Conservation (phyloP, 306 rosid species). For the Quercus parvula region DNA sequence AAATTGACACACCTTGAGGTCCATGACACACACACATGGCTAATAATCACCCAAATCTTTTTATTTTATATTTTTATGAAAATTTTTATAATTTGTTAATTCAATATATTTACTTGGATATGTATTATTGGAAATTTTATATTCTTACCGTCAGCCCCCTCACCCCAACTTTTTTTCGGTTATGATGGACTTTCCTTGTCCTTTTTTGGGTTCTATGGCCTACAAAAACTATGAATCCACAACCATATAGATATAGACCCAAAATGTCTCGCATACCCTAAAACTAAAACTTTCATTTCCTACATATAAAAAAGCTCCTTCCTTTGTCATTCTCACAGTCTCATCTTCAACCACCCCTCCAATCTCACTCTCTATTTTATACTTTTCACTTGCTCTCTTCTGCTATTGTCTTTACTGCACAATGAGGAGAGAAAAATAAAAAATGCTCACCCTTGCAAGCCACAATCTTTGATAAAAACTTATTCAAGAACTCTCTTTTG, state of each 20-base stretch:
- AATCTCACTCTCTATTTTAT: not conserved
- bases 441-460: conserved; percentile 12
- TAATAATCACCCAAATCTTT: too few species aligned
- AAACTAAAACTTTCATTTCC: conserved; percentile 31
- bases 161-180: too few species aligned
- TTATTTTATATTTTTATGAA: too few species aligned
- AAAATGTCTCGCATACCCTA: conserved; percentile 43
- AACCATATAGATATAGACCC: conserved; percentile 16
- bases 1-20: too few species aligned
- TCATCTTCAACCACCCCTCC: conserved; percentile 8
- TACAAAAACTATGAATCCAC: not conserved
- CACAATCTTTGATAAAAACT: conserved; percentile 25
- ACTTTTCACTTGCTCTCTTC: not conserved
- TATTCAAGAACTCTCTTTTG: conserved; percentile 24
- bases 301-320: conserved; percentile 36
- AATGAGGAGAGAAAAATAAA: not conserved
- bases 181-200: not conserved
- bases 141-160: not conserved
- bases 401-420: conserved; percentile 21
- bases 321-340: conserved; percentile 13
- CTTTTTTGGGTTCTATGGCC: not conserved
- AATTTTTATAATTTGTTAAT: too few species aligned
- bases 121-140: not conserved
- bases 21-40: too few species aligned
- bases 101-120: too few species aligned